phyloP scores from a whole-genome alignment of 2,329 filamentous ascomycete genomes.

The Proliferodiscus dingleyae region DNA sequence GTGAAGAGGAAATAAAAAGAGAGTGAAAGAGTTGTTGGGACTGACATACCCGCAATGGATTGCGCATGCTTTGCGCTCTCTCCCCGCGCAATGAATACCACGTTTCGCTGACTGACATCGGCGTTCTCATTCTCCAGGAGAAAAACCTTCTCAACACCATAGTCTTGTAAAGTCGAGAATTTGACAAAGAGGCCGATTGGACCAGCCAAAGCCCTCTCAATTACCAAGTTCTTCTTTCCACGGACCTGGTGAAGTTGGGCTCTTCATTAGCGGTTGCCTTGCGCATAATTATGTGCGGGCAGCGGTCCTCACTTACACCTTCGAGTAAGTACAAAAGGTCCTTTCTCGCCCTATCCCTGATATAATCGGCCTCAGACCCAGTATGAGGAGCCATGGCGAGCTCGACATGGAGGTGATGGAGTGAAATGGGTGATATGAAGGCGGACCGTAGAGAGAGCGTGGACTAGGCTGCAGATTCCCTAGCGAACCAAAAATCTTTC shows the following conservation, averaged over 20 bases:
- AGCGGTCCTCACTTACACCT: conserved; percentile 65
- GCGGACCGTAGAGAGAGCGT: conserved; percentile 1
- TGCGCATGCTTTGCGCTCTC: conserved; percentile 83
- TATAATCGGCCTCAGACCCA: conserved; percentile 69
- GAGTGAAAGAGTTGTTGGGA: conserved; percentile 18
- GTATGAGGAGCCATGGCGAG: conserved; percentile 63
- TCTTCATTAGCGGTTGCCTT: conserved; percentile 32
- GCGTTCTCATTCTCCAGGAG: conserved; percentile 93
- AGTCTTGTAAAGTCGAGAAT: conserved; percentile 91
- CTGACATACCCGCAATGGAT: conserved; percentile 71
- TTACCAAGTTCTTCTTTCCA: conserved; percentile 96
- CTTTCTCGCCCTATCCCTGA: conserved; percentile 77
- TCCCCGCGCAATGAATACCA: conserved; percentile 87
- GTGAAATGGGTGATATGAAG: neutral
- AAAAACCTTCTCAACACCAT: conserved; percentile 97
- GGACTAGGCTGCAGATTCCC: neutral
- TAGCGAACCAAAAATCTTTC: conserved; percentile 13
- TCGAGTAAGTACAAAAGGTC: conserved; percentile 89
- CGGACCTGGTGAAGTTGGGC: conserved; percentile 64
- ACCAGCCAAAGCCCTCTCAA: conserved; percentile 85
- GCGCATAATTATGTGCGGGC: conserved; percentile 6
- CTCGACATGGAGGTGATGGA: conserved; percentile 42
- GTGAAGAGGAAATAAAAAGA: neutral
- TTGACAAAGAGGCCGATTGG: conserved; percentile 89
- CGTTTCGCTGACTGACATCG: conserved; percentile 89